phyloP scores from a whole-genome alignment of 2,329 filamentous ascomycete genomes.

The Lasiodiplodia hormozganensis region DNA sequence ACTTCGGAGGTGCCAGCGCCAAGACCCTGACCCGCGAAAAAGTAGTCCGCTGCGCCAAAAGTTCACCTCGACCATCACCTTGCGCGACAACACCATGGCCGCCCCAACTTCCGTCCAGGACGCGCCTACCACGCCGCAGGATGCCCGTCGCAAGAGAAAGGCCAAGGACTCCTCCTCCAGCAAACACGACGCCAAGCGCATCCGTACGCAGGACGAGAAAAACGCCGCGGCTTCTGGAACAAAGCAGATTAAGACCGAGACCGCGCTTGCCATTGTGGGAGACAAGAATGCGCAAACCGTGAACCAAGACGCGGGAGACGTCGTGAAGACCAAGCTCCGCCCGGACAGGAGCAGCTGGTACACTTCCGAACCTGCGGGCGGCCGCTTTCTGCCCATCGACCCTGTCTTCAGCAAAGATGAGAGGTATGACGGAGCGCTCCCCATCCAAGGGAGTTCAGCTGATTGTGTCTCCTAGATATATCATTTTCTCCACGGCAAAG shows the following conservation, averaged over 20 bases:
- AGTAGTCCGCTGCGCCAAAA: slow-evolving; percentile 3
- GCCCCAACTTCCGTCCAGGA: slow-evolving; percentile 14
- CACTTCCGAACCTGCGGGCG: slow-evolving; percentile 59
- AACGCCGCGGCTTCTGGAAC: background rate
- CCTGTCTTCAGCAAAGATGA: slow-evolving; percentile 66
- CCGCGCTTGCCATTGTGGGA: background rate
- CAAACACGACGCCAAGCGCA: slow-evolving; percentile 28
- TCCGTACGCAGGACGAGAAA: slow-evolving; percentile 26
- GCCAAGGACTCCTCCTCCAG: slow-evolving; percentile 22
- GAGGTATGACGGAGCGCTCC: slow-evolving; percentile 46
- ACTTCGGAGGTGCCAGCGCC: slow-evolving; percentile 24
- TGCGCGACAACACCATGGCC: slow-evolving; percentile 27
- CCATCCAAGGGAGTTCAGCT: background rate
- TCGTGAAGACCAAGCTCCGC: slow-evolving; percentile 24
- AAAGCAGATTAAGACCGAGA: background rate
- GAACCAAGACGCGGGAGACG: background rate
- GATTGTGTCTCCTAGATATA: slow-evolving; percentile 60
- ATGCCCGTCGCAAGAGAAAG: slow-evolving; percentile 24
- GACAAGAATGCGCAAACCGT: background rate
- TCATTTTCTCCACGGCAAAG: slow-evolving; percentile 77
- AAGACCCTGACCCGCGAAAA: slow-evolving; percentile 18
- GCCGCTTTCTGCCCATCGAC: slow-evolving; percentile 62
- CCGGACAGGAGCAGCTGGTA: slow-evolving; percentile 25
- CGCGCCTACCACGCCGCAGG: background rate
- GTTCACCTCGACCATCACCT: slow-evolving; percentile 13